These are phyloP conservation scores for Coemansia sp. DNA, from an alignment of 371 early-diverging fungal species.

Conservation along the genomic window DNA sequence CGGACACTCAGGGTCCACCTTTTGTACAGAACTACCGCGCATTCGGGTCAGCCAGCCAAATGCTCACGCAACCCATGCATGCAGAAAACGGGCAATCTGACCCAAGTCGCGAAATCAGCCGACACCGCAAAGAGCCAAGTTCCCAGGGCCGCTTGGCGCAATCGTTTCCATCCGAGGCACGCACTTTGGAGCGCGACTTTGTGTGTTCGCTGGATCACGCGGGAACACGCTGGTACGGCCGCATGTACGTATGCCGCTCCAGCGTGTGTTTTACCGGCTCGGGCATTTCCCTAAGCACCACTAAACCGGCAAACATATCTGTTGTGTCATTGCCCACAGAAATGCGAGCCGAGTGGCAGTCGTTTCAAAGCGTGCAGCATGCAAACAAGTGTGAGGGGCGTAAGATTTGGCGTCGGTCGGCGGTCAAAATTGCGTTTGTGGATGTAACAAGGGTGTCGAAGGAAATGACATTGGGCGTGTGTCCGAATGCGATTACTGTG, in stretches of 20 bases:
- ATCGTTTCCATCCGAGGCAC: constrained; percentile 15
- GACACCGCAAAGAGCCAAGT: neutral
- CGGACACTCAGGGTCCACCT: neutral
- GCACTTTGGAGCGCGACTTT: constrained; percentile 12
- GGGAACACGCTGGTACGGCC: constrained; percentile 43
- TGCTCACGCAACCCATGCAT: too few species aligned
- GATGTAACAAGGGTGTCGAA: constrained; percentile 45
- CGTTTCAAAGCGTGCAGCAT: constrained; percentile 3
- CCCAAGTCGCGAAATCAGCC: constrained; percentile 1
- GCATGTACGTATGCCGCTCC: constrained; percentile 22
- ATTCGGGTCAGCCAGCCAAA: neutral
- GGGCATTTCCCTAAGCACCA: constrained; percentile 18
- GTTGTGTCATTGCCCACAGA: neutral
- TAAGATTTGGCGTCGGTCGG: constrained; percentile 34
- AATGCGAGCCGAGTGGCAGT: neutral
- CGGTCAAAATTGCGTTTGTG: constrained; percentile 17
- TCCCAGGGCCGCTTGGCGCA: constrained; percentile 5
- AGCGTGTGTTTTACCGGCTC: constrained; percentile 31
- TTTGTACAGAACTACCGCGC: neutral
- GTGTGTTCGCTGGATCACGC: constrained; percentile 45
- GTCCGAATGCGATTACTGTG: constrained; percentile 46
- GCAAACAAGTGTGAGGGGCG: neutral
- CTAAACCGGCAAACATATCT: neutral
- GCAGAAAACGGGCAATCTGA: neutral
- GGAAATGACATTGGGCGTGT: constrained; percentile 42